Percentiles rank a stretch among this genome's conserved stretches.
Conservation (phyloP, 208 protist genomes). For the Leishmania tarentolae region DNA sequence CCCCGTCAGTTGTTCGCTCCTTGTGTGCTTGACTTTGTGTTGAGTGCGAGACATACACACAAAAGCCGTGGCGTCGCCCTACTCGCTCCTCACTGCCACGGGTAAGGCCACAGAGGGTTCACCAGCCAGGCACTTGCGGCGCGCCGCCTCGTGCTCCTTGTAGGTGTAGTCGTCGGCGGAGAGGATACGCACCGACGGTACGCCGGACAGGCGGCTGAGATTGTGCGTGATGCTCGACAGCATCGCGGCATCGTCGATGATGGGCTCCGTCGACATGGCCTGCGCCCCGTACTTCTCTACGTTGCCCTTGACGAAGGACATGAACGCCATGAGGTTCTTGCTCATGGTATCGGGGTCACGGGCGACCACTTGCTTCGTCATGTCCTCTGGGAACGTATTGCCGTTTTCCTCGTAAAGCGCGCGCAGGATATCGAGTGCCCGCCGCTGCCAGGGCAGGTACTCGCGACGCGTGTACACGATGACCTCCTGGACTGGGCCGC, state of each 20-base stretch:
- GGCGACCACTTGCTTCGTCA: slow-evolving; percentile 54
- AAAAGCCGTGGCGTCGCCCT: not conserved
- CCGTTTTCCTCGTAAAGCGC: slow-evolving; percentile 59
- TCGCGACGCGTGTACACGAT: slow-evolving; percentile 69
- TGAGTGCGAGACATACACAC: not conserved
- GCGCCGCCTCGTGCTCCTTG: slow-evolving; percentile 66
- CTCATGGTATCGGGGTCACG: slow-evolving; percentile 43
- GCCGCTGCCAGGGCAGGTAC: slow-evolving; percentile 81
- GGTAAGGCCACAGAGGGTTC: slow-evolving; percentile 74
- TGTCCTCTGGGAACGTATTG: slow-evolving; percentile 61
- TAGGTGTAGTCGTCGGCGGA: slow-evolving; percentile 53
- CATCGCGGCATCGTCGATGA: slow-evolving; percentile 72
- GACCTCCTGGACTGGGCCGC: slow-evolving; percentile 58
- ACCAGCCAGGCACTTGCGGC: slow-evolving; percentile 75
- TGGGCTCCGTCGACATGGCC: slow-evolving; percentile 62
- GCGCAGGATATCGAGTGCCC: slow-evolving; percentile 71
- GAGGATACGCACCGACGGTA: slow-evolving; percentile 56
- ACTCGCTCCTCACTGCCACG: slow-evolving; percentile 1
- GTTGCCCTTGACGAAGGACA: slow-evolving; percentile 80
- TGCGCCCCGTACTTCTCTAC: slow-evolving; percentile 82
- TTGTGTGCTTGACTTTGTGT: not conserved
- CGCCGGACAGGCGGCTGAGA: slow-evolving; percentile 69
- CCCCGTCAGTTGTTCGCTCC: too few species aligned
- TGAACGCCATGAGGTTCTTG: slow-evolving; percentile 89
- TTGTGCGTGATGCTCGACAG: slow-evolving; percentile 53